Evolutionary conservation across 2,329 filamentous ascomycete species (phyloP), one percentile per base, ranked within the genome.

Genomic region (Epichloe aotearoae): DNA sequence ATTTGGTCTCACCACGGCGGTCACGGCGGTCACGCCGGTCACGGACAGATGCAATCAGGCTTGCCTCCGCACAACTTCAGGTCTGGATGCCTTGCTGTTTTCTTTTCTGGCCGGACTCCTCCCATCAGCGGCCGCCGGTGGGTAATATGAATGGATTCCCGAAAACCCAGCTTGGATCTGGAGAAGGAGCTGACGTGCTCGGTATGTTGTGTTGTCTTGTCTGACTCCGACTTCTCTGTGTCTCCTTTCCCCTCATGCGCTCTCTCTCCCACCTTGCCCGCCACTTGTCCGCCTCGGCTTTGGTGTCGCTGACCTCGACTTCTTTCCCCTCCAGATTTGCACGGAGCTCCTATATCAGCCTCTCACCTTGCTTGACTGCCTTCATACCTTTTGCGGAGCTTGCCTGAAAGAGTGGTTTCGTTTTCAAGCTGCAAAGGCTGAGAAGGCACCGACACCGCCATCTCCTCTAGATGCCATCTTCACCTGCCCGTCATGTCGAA

Each of bases 381-480:
- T 95, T 43, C 89, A 95, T 69, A 96, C 91, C 44, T 98, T 94
- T 68, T 98, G 93, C 72, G 93, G 90, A 56, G 86, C 87, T 39
- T 98, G 93, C 64, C 68, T 97, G 53, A 95, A 95, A 67, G 88
- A 95, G 72, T 98, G 93, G 93, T 98, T 97, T 65, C 73, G 75
- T 55, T 93, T 82, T 67, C 88, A 95, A 66, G 82, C 83, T 38
- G 72, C 75, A 33, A 73, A 74, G 14, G 77, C 76, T 42, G 77
- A 76, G 55, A 70, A 66, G 52, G 68, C 70, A 2, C 75, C 74
- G 12, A 69, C 69, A 11, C 70, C 73, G 41, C 73, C 79, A 55
- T 58, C 72, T 49, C 62, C 74, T 57, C 61, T 75, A 59, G 54
- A 73, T 60, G 59, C 69, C 55, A 63, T 77, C 62, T 95, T 88